Evolutionary conservation across 2,329 filamentous ascomycete genomes (phyloP), one percentile per base, ranked within the genome.

Genomic region (Gnomoniopsis smithogilvyi): DNA sequence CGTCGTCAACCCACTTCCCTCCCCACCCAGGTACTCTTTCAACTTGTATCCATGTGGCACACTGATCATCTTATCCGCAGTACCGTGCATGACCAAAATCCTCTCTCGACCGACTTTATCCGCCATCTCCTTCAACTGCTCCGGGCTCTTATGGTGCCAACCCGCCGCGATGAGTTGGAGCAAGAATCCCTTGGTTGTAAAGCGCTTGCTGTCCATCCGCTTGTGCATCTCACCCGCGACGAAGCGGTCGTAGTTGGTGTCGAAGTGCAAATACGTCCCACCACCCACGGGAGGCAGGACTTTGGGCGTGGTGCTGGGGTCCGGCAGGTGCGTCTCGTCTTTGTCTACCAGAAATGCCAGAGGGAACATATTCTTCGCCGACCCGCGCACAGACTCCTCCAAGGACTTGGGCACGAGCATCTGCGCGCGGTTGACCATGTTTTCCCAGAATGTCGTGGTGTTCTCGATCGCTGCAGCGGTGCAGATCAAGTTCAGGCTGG

Each of bases 211-310:
- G 59, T 89, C 80, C 17, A 78, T 74, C 19, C 89, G 81, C 76
- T 96, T 96, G 67, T 77, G 78, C 63, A 96, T 73, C 73, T 96
- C 91, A 64, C 88, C 85, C 0, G 92, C 92, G 26, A 89, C 87
- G 68, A 92, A 94, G 6, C 92, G 87, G 75, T 95, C 89, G 60
- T 86, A 92, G 69, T 94, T 95, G 54, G 80, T 91, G 4, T 81
- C 81, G 71, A 95, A 96, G 10, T 72, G 73, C 41, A 77, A 66
- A 58, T 85, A 85, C 49, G 61, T 33, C 2, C 30, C 51, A 17
- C 60, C 64, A 21, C 66, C 65, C 56, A 59, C 1, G 70, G 73
- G 46, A 51, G 73, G 71, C 67, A 77, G 57, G 50, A 71, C 64
- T 53, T 59, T 67, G 15, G 76, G 73, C 3, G 81, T 83, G 2